phyloP scores from a whole-genome alignment of 192 early-diverging fungal genomes.

The Linderina pennispora region DNA sequence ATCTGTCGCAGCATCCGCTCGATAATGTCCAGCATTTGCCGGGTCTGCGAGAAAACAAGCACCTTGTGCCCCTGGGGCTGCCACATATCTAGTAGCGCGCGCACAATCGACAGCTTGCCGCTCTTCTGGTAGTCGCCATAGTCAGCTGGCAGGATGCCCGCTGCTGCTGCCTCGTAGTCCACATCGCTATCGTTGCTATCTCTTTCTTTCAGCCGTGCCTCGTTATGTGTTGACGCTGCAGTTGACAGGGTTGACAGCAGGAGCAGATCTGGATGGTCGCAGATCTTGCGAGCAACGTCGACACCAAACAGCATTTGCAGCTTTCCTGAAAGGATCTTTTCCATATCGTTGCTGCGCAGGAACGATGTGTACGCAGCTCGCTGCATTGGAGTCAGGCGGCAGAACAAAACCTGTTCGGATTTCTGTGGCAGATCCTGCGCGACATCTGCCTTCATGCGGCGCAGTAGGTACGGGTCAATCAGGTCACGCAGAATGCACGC shows the following conservation, averaged over 20 bases:
- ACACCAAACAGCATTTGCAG: constrained; percentile 84
- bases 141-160: constrained; percentile 17
- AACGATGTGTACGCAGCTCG: constrained; percentile 66
- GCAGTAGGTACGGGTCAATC: constrained; percentile 88
- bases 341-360: constrained; percentile 66
- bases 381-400: constrained; percentile 74
- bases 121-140: constrained; percentile 46
- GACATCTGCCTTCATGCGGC: constrained; percentile 90
- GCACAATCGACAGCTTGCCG: constrained; percentile 90
- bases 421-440: constrained; percentile 87
- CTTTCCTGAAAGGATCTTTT: constrained; percentile 69
- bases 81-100: constrained; percentile 82
- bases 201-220: not conserved
- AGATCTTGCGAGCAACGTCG: constrained; percentile 91
- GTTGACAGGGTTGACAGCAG: constrained; percentile 24
- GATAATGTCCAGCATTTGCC: constrained; percentile 93
- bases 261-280: constrained; percentile 88
- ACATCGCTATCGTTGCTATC: constrained; percentile 11
- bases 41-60: constrained; percentile 90
- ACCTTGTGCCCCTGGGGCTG: constrained; percentile 73
- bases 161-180: constrained; percentile 5
- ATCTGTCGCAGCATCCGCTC: constrained; percentile 59
- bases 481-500: constrained; percentile 85
- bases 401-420: constrained; percentile 89
- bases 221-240: constrained; percentile 14